Conservation (phyloP, 2,329 filamentous ascomycete species). For the Trichoderma sp. region DNA sequence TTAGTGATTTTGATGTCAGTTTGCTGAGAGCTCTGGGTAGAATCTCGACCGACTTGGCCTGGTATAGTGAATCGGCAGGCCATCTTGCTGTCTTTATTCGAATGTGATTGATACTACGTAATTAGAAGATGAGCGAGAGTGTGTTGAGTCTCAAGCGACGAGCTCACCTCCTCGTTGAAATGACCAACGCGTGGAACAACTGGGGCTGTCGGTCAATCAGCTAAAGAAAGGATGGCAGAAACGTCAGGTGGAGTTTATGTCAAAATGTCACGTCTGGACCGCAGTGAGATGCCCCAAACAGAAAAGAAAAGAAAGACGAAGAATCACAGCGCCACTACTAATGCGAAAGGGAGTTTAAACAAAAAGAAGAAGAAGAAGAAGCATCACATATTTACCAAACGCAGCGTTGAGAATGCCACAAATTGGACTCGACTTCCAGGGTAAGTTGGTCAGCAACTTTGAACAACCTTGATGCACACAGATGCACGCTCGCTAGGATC, state of each 20-base stretch:
- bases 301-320: background rate
- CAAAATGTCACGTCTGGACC: background rate
- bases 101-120: background rate
- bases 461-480: background rate
- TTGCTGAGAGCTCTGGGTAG: background rate
- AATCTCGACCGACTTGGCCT: background rate
- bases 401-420: background rate
- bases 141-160: background rate
- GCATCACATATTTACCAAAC: background rate
- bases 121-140: background rate
- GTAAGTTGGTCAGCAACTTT: background rate
- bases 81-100: background rate
- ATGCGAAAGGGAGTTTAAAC: background rate
- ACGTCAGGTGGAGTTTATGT: background rate
- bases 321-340: background rate
- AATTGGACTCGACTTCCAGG: background rate
- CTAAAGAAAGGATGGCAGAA: background rate
- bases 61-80: background rate
- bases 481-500: background rate
- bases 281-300: background rate
- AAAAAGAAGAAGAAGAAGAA: background rate
- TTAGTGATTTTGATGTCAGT: background rate
- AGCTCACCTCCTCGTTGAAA: background rate
- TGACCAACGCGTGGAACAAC: background rate
- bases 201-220: background rate